Percentiles rank a stretch among this genome's conserved stretches.
Evolutionary conservation across 1,284 basidiomycete genomes (phyloP).

Genomic region (Apiotrichum laibachii): DNA sequence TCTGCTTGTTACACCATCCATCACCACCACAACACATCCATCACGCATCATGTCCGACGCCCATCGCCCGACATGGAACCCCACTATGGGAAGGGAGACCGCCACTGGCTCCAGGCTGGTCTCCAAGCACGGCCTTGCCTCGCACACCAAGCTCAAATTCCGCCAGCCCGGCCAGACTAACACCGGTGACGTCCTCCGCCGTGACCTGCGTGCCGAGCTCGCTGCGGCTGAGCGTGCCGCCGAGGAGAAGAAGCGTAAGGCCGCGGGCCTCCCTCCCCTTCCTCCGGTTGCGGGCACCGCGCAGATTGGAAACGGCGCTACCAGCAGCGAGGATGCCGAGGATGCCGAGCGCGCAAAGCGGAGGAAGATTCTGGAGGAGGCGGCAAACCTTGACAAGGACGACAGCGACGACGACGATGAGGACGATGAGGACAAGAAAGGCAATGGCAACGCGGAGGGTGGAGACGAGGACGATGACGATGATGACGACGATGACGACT

Average conservation of each 20-base stretch:
- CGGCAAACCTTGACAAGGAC: slow-evolving; percentile 79
- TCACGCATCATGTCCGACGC: slow-evolving; percentile 48
- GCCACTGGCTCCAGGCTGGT: slow-evolving; percentile 84
- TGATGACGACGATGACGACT: slow-evolving; percentile 54
- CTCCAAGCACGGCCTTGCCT: slow-evolving; percentile 83
- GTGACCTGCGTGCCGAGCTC: slow-evolving; percentile 78
- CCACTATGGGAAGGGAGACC: slow-evolving; percentile 50
- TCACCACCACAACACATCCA: not conserved
- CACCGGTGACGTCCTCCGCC: slow-evolving; percentile 66
- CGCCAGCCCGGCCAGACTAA: slow-evolving; percentile 84
- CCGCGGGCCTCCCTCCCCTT: slow-evolving; percentile 61
- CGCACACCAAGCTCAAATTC: slow-evolving; percentile 94
- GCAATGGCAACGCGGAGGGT: slow-evolving; percentile 44
- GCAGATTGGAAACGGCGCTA: slow-evolving; percentile 25
- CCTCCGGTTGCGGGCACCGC: slow-evolving; percentile 35
- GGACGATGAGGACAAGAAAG: slow-evolving; percentile 45
- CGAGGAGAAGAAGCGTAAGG: slow-evolving; percentile 81
- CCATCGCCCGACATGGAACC: slow-evolving; percentile 52
- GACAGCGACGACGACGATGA: slow-evolving; percentile 67
- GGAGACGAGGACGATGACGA: slow-evolving; percentile 48
- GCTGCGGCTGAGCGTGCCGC: slow-evolving; percentile 77
- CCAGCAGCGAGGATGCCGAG: slow-evolving; percentile 13
- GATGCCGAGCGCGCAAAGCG: slow-evolving; percentile 69
- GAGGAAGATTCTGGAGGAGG: slow-evolving; percentile 75
- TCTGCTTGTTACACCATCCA: not conserved